These are phyloP conservation scores for Saposhnikovia divaricata DNA, from an alignment of 129 eudicot genomes.

Conservation along the genomic window DNA sequence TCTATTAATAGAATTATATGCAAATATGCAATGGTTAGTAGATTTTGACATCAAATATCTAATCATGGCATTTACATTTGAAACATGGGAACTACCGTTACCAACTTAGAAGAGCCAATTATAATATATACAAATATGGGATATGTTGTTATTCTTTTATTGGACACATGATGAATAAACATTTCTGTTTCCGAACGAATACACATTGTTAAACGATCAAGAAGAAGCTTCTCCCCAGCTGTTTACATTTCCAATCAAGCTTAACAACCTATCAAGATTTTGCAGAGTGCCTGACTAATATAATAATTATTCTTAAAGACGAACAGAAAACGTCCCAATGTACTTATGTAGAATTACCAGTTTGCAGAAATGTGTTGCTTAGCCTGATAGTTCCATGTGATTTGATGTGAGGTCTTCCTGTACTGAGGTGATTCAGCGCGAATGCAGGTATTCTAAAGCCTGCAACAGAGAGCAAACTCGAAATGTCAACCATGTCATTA, in stretches of 20 bases:
- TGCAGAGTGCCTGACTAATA: background rate
- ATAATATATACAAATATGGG: background rate
- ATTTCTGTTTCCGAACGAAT: background rate
- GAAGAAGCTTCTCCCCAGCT: background rate
- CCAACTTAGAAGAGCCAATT: background rate
- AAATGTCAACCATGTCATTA: too few species aligned
- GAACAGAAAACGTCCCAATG: background rate
- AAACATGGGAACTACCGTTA: background rate
- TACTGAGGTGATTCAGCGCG: background rate
- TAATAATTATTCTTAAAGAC: background rate
- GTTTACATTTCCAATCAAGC: background rate
- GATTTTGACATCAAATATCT: background rate
- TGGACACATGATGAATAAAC: background rate
- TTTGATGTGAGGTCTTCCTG: background rate
- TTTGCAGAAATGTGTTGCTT: background rate
- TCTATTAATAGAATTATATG: conserved; percentile 23
- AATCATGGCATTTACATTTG: background rate
- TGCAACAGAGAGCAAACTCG: too few species aligned
- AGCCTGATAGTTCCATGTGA: background rate
- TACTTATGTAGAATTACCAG: background rate
- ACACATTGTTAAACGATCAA: background rate
- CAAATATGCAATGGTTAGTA: background rate
- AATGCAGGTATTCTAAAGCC: background rate
- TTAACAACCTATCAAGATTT: background rate
- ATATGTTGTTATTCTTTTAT: background rate